Percentiles rank a stretch among this genome's conserved stretches.
Evolutionary conservation across 2,329 filamentous ascomycete genomes (phyloP).

Genomic region (Aspergillus candidus): DNA sequence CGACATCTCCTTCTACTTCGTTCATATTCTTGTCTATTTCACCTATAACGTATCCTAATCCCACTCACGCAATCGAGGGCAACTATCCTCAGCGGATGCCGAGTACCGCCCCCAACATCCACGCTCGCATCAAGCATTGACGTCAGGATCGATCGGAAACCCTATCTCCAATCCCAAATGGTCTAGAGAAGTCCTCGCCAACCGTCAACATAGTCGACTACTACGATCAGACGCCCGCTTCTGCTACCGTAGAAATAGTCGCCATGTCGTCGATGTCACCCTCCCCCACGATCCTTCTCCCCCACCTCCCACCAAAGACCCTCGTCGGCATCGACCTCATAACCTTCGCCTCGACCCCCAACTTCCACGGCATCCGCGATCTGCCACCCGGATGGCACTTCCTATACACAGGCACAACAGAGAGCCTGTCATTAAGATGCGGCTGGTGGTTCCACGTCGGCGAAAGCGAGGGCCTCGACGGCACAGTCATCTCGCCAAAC

Average conservation of each 20-base stretch:
- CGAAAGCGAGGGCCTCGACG: constrained; percentile 19
- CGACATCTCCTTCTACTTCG: no score
- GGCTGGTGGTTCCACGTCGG: constrained; percentile 56
- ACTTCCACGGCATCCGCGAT: constrained; percentile 57
- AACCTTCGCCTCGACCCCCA: constrained; percentile 57
- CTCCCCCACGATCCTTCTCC: constrained; percentile 40
- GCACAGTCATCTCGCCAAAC: constrained; percentile 17
- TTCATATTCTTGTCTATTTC: no score
- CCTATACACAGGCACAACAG: constrained; percentile 54
- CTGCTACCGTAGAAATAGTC: background rate
- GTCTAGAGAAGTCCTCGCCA: no score
- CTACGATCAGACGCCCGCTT: no score
- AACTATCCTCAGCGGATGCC: no score
- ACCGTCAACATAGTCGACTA: no score
- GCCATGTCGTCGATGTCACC: constrained; percentile 15
- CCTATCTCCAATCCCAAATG: no score
- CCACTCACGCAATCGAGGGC: no score
- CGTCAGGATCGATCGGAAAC: no score
- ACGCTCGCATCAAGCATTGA: no score
- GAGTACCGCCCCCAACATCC: no score
- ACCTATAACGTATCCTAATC: no score
- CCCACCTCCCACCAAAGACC: constrained; percentile 41
- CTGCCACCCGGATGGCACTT: constrained; percentile 56
- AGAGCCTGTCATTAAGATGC: constrained; percentile 54
- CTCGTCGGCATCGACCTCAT: constrained; percentile 50